Evolutionary conservation across 2,329 filamentous ascomycete genomes (phyloP).

Genomic region (Amylocarpus encephaloides): DNA sequence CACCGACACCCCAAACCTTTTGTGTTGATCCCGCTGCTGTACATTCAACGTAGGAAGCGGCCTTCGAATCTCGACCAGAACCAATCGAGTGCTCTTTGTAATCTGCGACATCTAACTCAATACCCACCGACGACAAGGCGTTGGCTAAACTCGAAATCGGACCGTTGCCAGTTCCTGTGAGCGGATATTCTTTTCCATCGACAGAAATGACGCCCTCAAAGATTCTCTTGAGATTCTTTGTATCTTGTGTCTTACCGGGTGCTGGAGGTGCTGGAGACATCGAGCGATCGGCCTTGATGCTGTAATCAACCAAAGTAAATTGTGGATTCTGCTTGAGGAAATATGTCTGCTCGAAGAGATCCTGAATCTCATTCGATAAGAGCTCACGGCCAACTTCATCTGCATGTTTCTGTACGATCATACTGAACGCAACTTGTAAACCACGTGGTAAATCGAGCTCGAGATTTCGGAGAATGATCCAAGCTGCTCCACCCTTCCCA

Average conservation of each 20-base stretch:
- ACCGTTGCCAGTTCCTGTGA: slow-evolving; percentile 79
- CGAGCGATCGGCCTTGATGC: slow-evolving; percentile 78
- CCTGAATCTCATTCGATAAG: slow-evolving; percentile 73
- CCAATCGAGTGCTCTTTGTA: slow-evolving; percentile 97
- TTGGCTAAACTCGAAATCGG: slow-evolving; percentile 84
- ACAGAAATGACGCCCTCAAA: slow-evolving; percentile 83
- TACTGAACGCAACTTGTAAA: slow-evolving; percentile 85
- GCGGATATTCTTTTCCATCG: slow-evolving; percentile 70
- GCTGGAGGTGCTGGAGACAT: slow-evolving; percentile 62
- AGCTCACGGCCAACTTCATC: slow-evolving; percentile 81
- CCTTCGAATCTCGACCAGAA: slow-evolving; percentile 73
- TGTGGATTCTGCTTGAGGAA: slow-evolving; percentile 76
- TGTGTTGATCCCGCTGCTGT: slow-evolving; percentile 59
- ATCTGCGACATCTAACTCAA: slow-evolving; percentile 84
- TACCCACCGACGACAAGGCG: slow-evolving; percentile 69
- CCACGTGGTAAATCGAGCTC: slow-evolving; percentile 89
- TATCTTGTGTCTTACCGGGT: slow-evolving; percentile 67
- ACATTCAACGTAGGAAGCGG: slow-evolving; percentile 93
- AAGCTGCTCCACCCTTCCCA: slow-evolving; percentile 90
- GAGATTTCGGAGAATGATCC: slow-evolving; percentile 84
- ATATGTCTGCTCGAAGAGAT: slow-evolving; percentile 84
- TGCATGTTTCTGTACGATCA: slow-evolving; percentile 74
- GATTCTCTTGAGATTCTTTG: slow-evolving; percentile 68
- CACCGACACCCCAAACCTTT: slow-evolving; percentile 83
- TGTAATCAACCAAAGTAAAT: slow-evolving; percentile 86